A percentile compares a stretch with the other conserved stretches of the same genome.
phyloP scores from a whole-genome alignment of 1,284 basidiomycete species.

The Cutaneotrichosporon cavernicola region DNA sequence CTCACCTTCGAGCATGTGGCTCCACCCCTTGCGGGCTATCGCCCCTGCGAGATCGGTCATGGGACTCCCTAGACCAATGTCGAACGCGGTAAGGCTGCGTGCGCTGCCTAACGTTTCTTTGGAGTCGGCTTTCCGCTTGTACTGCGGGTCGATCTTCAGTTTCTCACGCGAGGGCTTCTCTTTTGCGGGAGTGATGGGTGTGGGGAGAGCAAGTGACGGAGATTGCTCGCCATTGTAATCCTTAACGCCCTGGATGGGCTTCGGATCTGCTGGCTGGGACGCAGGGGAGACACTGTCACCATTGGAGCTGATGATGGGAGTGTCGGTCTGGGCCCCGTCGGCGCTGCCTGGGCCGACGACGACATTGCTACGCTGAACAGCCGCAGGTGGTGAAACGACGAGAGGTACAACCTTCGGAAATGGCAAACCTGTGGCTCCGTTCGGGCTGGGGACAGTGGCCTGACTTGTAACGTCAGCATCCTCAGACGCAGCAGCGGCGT shows the following conservation, averaged over 20 bases:
- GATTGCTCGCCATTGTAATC: background rate
- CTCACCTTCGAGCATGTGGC: constrained; percentile 49
- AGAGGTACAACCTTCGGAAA: background rate
- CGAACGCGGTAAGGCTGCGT: background rate
- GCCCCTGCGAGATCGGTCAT: constrained; percentile 2
- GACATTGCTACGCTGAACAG: background rate
- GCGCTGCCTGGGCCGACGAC: background rate
- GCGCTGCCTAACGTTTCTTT: background rate
- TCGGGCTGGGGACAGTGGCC: background rate
- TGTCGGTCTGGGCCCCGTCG: background rate
- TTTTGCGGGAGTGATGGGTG: background rate
- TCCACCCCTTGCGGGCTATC: constrained; percentile 37
- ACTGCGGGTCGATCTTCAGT: background rate
- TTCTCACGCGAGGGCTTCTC: background rate
- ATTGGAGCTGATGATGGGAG: background rate
- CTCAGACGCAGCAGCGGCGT: background rate
- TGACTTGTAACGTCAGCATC: background rate
- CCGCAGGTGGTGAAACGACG: background rate
- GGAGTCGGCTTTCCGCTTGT: background rate
- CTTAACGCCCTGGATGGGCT: background rate
- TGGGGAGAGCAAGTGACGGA: background rate
- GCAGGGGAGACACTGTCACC: background rate
- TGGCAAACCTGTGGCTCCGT: background rate
- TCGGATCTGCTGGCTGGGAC: background rate
- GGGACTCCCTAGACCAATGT: constrained; percentile 11